Evolutionary conservation across 352 stramenopile species (phyloP), one percentile per base, ranked within the genome.

Genomic region (Globisporangium emineosum): DNA sequence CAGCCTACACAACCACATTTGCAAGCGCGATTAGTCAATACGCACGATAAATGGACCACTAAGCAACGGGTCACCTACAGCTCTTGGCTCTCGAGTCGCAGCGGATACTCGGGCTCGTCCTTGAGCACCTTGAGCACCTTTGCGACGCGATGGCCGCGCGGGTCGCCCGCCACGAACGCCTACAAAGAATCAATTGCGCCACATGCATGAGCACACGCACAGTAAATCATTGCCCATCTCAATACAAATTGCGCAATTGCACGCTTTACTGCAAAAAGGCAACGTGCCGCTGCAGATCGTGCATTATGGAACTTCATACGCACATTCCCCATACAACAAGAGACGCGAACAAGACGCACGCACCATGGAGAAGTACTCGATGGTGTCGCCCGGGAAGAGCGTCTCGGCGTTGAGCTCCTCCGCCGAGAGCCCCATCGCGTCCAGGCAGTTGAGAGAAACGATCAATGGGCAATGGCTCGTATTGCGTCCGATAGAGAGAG

Each of bases 361-460:
- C 32, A 83, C 72, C 79, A 92, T 90, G 32, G 81, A 90, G 67
- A 75, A 92, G 71, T 92, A 92, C 65, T 92, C 83, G 64, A 92
- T 75, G 5, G 78, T 90, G 70, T 92, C 83, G 40, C 83, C 83
- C 13, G 83, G 70, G 37, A 78, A 88, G 50, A 92, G 78, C 69
- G 66, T 77, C 73, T 92, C 83, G 3, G 66, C 62, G 25, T 65
- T 66, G 3, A 92, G 75, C 63, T 92, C 78, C 50, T 72, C 78
- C 23, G 76, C 76, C 45, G 81, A 76, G 33, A 92, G 79, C 57
- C 72, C 68, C 32, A 75, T 75, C 57, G 72, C 71, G 47, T n/a
- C 13, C 27, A 37, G 51, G 27, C 32, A 17, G 29, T 32, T 61
- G 47, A 30, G n/a, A n/a, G n/a, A 37, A 57, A 27, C 25, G 25